phyloP scores from a whole-genome alignment of 441 rosid species.

The Adansonia grandidieri region DNA sequence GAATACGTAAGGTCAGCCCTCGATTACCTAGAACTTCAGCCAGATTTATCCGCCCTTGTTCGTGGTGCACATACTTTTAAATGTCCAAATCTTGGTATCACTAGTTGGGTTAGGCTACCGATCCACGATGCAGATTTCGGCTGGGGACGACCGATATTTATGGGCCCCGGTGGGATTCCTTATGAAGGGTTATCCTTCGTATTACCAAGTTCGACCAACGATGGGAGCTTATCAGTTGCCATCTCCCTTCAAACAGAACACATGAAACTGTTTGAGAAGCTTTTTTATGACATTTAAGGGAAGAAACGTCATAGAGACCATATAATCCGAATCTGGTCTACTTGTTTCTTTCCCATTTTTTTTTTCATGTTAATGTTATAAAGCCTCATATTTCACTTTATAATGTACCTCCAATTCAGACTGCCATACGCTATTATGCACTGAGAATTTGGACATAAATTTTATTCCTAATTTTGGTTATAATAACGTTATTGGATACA shows the following conservation, averaged over 20 bases:
- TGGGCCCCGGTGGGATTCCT: constrained; percentile 98
- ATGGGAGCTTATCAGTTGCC: constrained; percentile 89
- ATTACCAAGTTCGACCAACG: constrained; percentile 75
- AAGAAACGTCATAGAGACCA: not conserved
- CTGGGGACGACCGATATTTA: constrained; percentile 95
- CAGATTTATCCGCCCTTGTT: constrained; percentile 80
- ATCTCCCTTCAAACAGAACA: constrained; percentile 79
- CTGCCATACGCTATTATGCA: constrained; percentile 20
- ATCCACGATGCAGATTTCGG: constrained; percentile 97
- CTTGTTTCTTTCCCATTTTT: constrained; percentile 27
- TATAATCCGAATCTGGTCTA: constrained; percentile 8
- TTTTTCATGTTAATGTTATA: not conserved
- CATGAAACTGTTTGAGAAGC: constrained; percentile 85
- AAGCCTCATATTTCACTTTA: constrained; percentile 10
- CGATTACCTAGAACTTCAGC: constrained; percentile 90
- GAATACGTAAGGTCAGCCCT: constrained; percentile 91
- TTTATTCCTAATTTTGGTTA: constrained; percentile 16
- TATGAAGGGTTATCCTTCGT: constrained; percentile 88
- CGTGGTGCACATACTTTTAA: constrained; percentile 89
- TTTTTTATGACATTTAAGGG: constrained; percentile 59
- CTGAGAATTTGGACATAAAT: not conserved
- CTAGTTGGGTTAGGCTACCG: constrained; percentile 94
- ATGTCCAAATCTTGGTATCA: constrained; percentile 92
- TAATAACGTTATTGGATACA: not conserved
- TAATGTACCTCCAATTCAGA: constrained; percentile 15